A percentile compares a stretch with the other conserved stretches of the same genome.
Evolutionary conservation across 129 eudicot species (phyloP).

Genomic region (Ambrosia artemisiifolia): DNA sequence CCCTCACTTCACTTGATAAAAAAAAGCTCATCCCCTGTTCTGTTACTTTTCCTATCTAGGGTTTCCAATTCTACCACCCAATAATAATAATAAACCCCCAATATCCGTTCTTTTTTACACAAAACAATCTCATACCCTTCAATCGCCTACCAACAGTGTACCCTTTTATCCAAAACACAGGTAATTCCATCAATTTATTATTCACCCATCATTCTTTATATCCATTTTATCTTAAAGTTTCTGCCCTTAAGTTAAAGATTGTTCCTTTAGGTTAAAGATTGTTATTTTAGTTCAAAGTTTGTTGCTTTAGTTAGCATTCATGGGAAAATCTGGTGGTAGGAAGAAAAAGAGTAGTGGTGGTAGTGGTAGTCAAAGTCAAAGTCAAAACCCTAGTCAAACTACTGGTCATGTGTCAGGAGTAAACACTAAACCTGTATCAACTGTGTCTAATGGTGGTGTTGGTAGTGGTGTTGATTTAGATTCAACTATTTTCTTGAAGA

Average conservation of each 20-base stretch:
- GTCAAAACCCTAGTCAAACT: constrained; percentile 40
- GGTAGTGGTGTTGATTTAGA: constrained; percentile 51
- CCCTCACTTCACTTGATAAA: not conserved
- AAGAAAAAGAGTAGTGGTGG: constrained; percentile 48
- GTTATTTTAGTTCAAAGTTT: constrained; percentile 4
- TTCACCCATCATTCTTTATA: constrained; percentile 3
- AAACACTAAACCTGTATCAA: constrained; percentile 31
- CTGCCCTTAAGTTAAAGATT: constrained; percentile 14
- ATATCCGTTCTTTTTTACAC: not conserved
- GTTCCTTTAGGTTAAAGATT: not conserved
- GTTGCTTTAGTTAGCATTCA: constrained; percentile 30
- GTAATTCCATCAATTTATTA: constrained; percentile 11
- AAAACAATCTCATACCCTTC: constrained; percentile 11
- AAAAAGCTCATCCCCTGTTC: constrained; percentile 3
- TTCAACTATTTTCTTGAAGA: constrained; percentile 62
- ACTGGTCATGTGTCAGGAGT: constrained; percentile 33
- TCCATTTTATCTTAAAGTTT: constrained; percentile 2
- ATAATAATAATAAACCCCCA: constrained; percentile 28
- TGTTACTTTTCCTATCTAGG: constrained; percentile 49
- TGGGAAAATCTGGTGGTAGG: constrained; percentile 89
- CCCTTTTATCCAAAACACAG: constrained; percentile 2
- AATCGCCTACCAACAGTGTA: constrained; percentile 18
- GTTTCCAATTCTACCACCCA: constrained; percentile 28
- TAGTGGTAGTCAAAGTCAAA: constrained; percentile 29
- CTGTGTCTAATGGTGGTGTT: constrained; percentile 49